Evolutionary conservation across 495 filamentous ascomycete genomes (phyloP).

Genomic region (Penicillium silybi): DNA sequence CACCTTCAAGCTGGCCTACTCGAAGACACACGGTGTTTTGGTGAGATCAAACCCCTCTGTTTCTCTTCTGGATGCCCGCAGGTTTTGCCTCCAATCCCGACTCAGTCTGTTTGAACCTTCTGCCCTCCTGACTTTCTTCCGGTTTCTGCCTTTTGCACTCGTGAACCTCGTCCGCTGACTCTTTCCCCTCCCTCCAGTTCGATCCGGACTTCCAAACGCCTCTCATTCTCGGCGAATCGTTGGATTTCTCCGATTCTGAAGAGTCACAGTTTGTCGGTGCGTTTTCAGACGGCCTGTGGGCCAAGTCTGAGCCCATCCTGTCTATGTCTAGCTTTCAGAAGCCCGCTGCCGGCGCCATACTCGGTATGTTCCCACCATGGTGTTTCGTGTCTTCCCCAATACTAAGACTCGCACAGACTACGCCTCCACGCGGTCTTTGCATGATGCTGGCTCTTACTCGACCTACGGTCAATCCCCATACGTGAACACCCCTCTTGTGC

Average conservation of each 20-base stretch:
- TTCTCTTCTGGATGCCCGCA: conserved; percentile 22
- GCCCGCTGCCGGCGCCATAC: conserved; percentile 34
- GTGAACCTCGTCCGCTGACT: conserved; percentile 21
- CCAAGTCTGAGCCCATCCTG: conserved; percentile 50
- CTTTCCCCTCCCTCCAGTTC: conserved; percentile 25
- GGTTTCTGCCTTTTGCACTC: conserved; percentile 1
- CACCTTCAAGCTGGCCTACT: conserved; percentile 54
- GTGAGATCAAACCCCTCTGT: conserved; percentile 38
- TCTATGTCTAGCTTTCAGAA: conserved; percentile 54
- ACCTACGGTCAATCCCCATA: conserved; percentile 42
- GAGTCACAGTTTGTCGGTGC: conserved; percentile 44
- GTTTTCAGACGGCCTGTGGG: conserved; percentile 48
- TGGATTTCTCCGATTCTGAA: conserved; percentile 50
- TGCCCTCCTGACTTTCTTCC: conserved; percentile 2
- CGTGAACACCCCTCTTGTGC: conserved; percentile 42
- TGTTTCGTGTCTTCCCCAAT: background rate
- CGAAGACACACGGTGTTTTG: conserved; percentile 48
- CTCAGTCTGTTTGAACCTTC: conserved; percentile 20
- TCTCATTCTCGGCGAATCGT: conserved; percentile 50
- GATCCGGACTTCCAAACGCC: conserved; percentile 49
- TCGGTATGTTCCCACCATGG: conserved; percentile 32
- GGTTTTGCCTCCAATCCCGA: conserved; percentile 20
- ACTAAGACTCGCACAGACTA: conserved; percentile 32
- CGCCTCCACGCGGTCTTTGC: conserved; percentile 41
- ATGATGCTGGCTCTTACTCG: conserved; percentile 43